Evolutionary conservation across 192 early-diverging fungal species (phyloP), one percentile per base, ranked within the genome.

Genomic region (Dimargaris cristalligena): DNA sequence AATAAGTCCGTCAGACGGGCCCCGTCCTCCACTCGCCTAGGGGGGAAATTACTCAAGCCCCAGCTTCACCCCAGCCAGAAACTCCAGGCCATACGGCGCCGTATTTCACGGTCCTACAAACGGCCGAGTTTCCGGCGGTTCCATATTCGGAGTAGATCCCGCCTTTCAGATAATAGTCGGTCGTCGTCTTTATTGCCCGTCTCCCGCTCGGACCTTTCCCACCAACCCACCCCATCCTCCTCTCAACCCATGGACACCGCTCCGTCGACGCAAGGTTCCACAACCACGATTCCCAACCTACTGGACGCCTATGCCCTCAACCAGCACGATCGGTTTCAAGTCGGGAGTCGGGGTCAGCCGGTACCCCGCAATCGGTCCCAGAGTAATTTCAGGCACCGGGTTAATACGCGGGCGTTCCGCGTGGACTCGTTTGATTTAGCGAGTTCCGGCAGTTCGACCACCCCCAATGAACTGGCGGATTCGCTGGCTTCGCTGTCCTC

Each of bases 61-160:
- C 23, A 16, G 20, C 30, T 52, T 14, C 26, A 26, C 13, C 50
- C 26, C 1, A 29, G 22, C 30, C 50, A 23, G 50, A 29, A 23
- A 52, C 50, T 52, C 22, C 50, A 52, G 50, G 30, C 14, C 13
- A 52, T 52, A 18, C 23, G 30, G 30, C 50, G 50, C 13, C 50
- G 25, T 14, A 30, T 52, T 18, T 23, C 30, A 2, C 23, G 28
- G 30, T 29, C 23, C 2, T 52, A 23, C 23, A 23, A 30, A 8
- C 13, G 13, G 2, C 26, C 26, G 14, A 23, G 50, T 16, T 52
- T 52, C 23, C 50, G 50, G 13, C 50, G 26, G 6, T 52, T 52
- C 30, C 2, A 23, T 1, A 14, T 52, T 14, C 50, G 50, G 20
- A 18, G 46, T 47, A 18, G 46, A 47, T 47, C 46, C 46, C 46